phyloP scores from a whole-genome alignment of 805 yeast species.

The Jamesozyma rosinii region DNA sequence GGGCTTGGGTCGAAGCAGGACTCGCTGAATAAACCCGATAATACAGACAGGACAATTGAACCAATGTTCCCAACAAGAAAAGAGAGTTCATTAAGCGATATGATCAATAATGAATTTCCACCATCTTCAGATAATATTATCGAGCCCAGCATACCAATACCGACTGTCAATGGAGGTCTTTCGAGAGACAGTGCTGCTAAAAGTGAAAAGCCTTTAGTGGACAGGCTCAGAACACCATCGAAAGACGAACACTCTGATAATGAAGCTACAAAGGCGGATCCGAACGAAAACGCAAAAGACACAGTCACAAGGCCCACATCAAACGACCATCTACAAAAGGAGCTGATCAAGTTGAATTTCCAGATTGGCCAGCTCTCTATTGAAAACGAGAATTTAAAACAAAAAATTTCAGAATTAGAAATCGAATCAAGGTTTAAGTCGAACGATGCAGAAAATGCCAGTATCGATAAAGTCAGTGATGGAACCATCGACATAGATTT shows the following conservation, averaged over 20 bases:
- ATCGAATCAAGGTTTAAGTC: conserved; percentile 28
- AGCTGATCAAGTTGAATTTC: conserved; percentile 16
- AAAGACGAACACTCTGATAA: background rate
- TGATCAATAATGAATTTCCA: background rate
- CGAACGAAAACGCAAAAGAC: background rate
- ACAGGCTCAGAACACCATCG: background rate
- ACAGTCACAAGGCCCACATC: background rate
- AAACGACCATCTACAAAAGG: conserved; percentile 14
- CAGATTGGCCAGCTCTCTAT: conserved; percentile 23
- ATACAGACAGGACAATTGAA: too few relatives aligned
- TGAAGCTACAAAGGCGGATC: background rate
- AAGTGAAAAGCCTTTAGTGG: background rate
- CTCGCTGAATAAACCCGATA: too few relatives aligned
- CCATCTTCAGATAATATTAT: background rate
- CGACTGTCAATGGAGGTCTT: background rate
- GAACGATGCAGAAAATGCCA: background rate
- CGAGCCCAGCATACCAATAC: background rate
- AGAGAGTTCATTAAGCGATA: background rate
- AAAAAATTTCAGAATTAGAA: conserved; percentile 39
- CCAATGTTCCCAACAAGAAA: background rate
- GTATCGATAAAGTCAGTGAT: background rate
- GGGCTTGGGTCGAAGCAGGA: too few relatives aligned
- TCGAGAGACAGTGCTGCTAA: background rate
- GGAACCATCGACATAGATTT: background rate
- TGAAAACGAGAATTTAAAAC: conserved; percentile 31